Percentiles rank a stretch among this genome's conserved stretches.
phyloP scores from a whole-genome alignment of 2,329 filamentous ascomycete species.

The Colletotrichum sublineola region DNA sequence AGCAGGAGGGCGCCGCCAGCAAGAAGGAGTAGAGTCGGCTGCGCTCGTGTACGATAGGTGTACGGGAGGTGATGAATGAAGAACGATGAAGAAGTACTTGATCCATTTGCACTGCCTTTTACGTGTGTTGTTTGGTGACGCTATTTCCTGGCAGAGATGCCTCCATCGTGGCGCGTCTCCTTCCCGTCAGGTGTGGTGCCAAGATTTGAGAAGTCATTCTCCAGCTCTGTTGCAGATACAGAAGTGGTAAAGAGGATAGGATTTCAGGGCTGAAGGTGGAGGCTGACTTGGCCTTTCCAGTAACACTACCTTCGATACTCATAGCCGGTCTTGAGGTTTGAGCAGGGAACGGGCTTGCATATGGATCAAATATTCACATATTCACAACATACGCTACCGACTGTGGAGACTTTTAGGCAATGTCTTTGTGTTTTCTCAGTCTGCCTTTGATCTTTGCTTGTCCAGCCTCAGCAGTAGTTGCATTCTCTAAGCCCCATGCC shows the following conservation, averaged over 20 bases:
- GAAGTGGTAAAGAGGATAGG: no score
- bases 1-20: conserved; percentile 70
- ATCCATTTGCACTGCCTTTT: not conserved
- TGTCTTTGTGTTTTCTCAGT: not conserved
- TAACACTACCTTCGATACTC: not conserved
- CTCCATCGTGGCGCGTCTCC: no score
- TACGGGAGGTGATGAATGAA: not conserved
- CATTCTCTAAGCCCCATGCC: not conserved
- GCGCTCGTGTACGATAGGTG: not conserved
- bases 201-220: no score
- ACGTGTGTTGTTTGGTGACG: not conserved
- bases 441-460: not conserved
- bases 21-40: conserved; percentile 48
- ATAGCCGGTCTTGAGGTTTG: no score
- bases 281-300: no score
- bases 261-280: no score
- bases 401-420: not conserved
- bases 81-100: not conserved
- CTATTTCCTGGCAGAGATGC: fast-evolving
- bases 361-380: not conserved
- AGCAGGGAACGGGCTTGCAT: not conserved
- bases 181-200: no score
- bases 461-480: not conserved
- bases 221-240: no score
- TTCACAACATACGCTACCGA: no score